Base-by-base conservation (phyloP, 306 rosid genomes). In the Lablab purpureus region DNA sequence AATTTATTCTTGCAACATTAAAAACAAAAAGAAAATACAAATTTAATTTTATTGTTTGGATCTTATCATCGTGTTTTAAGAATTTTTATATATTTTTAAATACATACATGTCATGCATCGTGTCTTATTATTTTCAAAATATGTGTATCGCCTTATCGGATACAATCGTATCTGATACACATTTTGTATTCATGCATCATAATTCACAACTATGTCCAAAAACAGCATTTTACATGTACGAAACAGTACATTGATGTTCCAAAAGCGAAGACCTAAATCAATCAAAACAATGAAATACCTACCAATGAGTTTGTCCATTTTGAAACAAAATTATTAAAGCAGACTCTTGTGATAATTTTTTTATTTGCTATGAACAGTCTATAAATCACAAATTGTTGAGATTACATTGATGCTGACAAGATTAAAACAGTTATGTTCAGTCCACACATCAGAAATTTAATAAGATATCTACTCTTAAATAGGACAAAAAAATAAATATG, bases 381-480 rank as follows among this genome's bases (percentile, higher is more conserved):
- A 28, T 17, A 49, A 49, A 27, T 25, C 59, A 25, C 13, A 15
- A 58, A 4, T 32, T 52, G 64, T 21, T 71, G 32, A 11, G 64
- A 71, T 51, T 71, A 32, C 25, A 47, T 47, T 10, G 60, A 70
- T 47, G 62, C 32, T 71, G n/a, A 50, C 11, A 71, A 51, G 6
- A 71, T 18, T 71, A 32, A 71, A 52, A 23, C 40, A 56, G 65
- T 34, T 71, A 50, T 19, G 36, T 19, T 19, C 28, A 28, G 80
- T 30, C 71, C 62, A 62, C 18, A 28, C 64, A 56, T 56, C 18
- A 28, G 62, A 62, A 45, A 62, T 46, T 74, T 62, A 62, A 60
- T 12, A 10, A 17, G 32, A 11, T 18, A 11, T 75, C 32, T 27
- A 75, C 62, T 72, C 64, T 21, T 32, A 54, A 50, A 21, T 19